These are phyloP conservation scores for Citeromyces hawaiiensis DNA, from an alignment of 1,139 yeast genomes.

Conservation along the genomic window DNA sequence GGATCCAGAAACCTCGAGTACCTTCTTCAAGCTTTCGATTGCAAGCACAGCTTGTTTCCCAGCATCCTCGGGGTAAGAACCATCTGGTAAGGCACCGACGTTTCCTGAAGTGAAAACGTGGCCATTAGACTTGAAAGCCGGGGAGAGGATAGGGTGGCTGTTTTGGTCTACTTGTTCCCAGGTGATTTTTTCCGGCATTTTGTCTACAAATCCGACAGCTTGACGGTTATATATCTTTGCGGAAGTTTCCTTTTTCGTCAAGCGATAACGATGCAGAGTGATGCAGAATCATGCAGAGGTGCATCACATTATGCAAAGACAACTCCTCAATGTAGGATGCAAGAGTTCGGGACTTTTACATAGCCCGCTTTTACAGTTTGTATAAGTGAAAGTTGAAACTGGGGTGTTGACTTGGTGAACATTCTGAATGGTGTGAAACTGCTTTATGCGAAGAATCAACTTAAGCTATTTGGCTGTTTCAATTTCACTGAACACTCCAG, in stretches of 20 bases:
- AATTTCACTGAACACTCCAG: no score
- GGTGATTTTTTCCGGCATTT: constrained; percentile 11
- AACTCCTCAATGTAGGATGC: no score
- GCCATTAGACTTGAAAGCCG: constrained; percentile 35
- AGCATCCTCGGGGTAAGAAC: constrained; percentile 22
- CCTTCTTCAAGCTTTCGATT: constrained; percentile 27
- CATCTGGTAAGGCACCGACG: constrained; percentile 23
- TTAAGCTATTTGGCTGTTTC: no score
- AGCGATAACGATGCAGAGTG: background rate
- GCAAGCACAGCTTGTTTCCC: constrained; percentile 30
- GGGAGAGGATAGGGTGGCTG: constrained; percentile 23
- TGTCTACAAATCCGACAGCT: no score
- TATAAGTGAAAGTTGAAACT: no score
- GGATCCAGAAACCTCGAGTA: constrained; percentile 29
- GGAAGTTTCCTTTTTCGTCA: background rate
- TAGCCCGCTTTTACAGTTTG: no score
- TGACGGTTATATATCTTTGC: background rate
- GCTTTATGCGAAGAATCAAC: no score
- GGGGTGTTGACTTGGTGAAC: no score
- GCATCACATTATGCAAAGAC: background rate
- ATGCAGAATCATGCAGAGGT: no score
- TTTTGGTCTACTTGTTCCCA: constrained; percentile 16
- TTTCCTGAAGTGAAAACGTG: constrained; percentile 34
- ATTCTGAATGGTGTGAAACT: no score
- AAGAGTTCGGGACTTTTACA: no score